A percentile compares a stretch with the other conserved stretches of the same genome.
Evolutionary conservation across 306 rosid genomes (phyloP).

Genomic region (Begonia peltatifolia): DNA sequence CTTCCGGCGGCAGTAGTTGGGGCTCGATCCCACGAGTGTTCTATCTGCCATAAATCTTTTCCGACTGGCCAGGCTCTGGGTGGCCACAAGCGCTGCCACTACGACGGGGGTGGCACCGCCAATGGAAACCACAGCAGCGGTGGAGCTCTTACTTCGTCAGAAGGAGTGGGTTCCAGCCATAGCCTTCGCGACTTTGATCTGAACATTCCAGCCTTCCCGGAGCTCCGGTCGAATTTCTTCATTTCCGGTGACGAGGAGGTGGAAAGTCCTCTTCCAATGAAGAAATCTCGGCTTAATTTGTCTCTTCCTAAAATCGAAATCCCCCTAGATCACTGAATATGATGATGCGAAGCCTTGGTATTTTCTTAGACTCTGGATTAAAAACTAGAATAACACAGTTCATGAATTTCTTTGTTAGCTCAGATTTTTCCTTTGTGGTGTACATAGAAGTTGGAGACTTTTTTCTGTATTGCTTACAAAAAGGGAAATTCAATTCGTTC

Average conservation of each 20-base stretch:
- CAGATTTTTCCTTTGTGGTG: background rate
- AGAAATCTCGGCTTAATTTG: constrained; percentile 44
- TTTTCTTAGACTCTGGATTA: background rate
- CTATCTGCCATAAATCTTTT: constrained; percentile 85
- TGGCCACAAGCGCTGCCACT: constrained; percentile 98
- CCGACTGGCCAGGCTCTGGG: constrained; percentile 95
- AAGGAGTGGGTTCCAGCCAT: constrained; percentile 65
- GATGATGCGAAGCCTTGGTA: background rate
- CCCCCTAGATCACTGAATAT: constrained; percentile 10
- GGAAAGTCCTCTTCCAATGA: constrained; percentile 66
- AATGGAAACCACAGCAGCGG: constrained; percentile 16
- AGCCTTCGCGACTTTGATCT: constrained; percentile 66
- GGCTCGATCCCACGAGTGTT: constrained; percentile 60
- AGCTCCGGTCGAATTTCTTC: constrained; percentile 27
- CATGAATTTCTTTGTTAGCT: background rate
- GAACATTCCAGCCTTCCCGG: constrained; percentile 78
- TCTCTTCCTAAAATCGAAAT: constrained; percentile 31
- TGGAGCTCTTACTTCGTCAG: constrained; percentile 52
- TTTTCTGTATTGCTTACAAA: background rate
- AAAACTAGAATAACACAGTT: background rate
- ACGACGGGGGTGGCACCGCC: constrained; percentile 42
- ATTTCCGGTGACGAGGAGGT: constrained; percentile 66
- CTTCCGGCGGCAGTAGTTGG: constrained; percentile 24
- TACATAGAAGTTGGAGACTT: background rate
- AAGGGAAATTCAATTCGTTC: background rate